Evolutionary conservation across 345 rosid genomes (phyloP).

Genomic region (Bruguiera gymnorhiza): DNA sequence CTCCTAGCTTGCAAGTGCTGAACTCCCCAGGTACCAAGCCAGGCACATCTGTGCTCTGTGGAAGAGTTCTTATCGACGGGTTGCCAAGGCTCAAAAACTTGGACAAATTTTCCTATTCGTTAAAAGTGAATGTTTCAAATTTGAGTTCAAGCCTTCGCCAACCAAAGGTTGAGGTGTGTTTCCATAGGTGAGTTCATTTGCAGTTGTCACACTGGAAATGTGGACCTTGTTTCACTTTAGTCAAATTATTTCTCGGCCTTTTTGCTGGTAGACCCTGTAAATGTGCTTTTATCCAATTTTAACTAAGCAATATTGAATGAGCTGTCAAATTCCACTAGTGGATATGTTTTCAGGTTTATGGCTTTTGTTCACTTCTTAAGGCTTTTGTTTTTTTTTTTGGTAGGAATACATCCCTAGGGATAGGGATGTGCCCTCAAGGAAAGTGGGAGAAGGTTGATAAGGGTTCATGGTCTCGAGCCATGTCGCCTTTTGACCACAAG

Average conservation of each 20-base stretch:
- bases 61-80: constrained; percentile 69
- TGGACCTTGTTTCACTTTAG: not conserved
- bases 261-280: not conserved
- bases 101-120: constrained; percentile 62
- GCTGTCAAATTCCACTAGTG: not conserved
- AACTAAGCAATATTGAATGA: not conserved
- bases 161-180: constrained; percentile 62
- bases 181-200: constrained; percentile 61
- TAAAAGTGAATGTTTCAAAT: constrained; percentile 47
- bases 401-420: constrained; percentile 74
- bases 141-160: constrained; percentile 35
- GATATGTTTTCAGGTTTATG: not conserved
- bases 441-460: constrained; percentile 77
- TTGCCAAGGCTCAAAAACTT: constrained; percentile 53
- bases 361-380: constrained; percentile 2
- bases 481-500: constrained; percentile 90
- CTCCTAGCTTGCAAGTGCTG: constrained; percentile 49
- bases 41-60: constrained; percentile 49
- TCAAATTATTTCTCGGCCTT: not conserved
- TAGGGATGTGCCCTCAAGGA: constrained; percentile 73
- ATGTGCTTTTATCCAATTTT: not conserved
- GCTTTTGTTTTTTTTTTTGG: constrained; percentile 7
- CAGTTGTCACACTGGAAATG: not conserved
- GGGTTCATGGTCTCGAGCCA: constrained; percentile 67
- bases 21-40: constrained; percentile 70